Evolutionary conservation across 257 asterid species (phyloP), one percentile per base, ranked within the genome.

Genomic region (Jasminum sambac): DNA sequence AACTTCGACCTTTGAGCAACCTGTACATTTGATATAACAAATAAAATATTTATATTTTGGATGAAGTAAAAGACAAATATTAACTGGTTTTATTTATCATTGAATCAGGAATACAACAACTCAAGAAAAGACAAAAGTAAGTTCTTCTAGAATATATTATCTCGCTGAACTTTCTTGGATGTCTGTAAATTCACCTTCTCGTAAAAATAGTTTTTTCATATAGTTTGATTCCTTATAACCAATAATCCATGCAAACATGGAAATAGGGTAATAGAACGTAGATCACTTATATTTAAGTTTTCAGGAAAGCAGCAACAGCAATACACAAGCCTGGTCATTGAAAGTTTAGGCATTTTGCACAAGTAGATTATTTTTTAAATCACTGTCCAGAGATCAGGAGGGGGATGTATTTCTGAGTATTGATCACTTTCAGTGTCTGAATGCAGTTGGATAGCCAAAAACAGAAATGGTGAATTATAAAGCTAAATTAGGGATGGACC

Each of bases 1-100:
- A 93, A 81, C 95, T 91, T 38, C 99, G 96, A 65, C 99, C 99
- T 81, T 89, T 95, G 48, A 91, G 93, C 85, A 95, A 84, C 75
- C 98, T 93, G 83, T 58, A 46, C 41, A 67, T 17, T 42, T 68
- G 71, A 74, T 52, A 72, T 68, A 58, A 72, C 43, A 71, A 10
- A 67, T 19, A n/a, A 55, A 50, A 24, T 55, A 58, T 60, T 59
- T 37, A 46, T 34, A 42, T 36, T 34, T 40, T 71, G 66, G 26
- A 43, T 46, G 48, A 71, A 60, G 48, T 11, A 77, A 50, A 42
- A 52, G 60, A 76, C 23, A 17, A 50, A 34, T 63, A 63, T 44
- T n/a, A 25, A 50, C 34, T 66, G 52, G 61, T 13, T 57, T 30
- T 14, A 55, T 50, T 52, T 48, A 46, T 42, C 52, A 41, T 14